These are phyloP conservation scores for Maudiozyma barnettii DNA, from an alignment of 805 yeast genomes.

Conservation along the genomic window DNA sequence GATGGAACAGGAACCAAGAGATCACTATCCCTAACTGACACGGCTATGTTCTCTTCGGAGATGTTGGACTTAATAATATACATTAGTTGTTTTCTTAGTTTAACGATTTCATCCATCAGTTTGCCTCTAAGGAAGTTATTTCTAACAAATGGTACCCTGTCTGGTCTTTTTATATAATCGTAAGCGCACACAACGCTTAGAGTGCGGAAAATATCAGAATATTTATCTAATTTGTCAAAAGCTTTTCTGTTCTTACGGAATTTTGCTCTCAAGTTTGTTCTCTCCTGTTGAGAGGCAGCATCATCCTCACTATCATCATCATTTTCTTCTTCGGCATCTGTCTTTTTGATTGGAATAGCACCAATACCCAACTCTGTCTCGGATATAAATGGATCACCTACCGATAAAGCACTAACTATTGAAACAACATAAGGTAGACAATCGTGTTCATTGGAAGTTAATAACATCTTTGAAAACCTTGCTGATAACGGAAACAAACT, in stretches of 20 bases:
- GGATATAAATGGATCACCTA: conserved; percentile 79
- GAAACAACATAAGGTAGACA: conserved; percentile 88
- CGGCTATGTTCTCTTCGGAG: conserved; percentile 50
- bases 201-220: conserved; percentile 65
- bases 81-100: conserved; percentile 70
- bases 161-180: conserved; percentile 55
- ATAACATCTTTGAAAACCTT: conserved; percentile 79
- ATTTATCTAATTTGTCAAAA: conserved; percentile 59
- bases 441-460: conserved; percentile 76
- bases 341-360: conserved; percentile 6
- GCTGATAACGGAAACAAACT: conserved; percentile 89
- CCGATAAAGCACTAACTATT: conserved; percentile 82
- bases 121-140: conserved; percentile 67
- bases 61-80: conserved; percentile 63
- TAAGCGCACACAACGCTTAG: conserved; percentile 80
- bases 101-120: conserved; percentile 74
- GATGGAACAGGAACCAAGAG: conserved; percentile 58
- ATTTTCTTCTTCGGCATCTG: conserved; percentile 9
- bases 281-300: conserved; percentile 27
- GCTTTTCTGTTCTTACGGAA: conserved; percentile 49
- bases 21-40: conserved; percentile 33
- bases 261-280: conserved; percentile 33
- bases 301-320: conserved; percentile 21
- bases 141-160: conserved; percentile 40
- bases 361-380: conserved; percentile 65